Conservation (phyloP, 192 early-diverging fungal genomes). For the Dimargaris xerosporica region DNA sequence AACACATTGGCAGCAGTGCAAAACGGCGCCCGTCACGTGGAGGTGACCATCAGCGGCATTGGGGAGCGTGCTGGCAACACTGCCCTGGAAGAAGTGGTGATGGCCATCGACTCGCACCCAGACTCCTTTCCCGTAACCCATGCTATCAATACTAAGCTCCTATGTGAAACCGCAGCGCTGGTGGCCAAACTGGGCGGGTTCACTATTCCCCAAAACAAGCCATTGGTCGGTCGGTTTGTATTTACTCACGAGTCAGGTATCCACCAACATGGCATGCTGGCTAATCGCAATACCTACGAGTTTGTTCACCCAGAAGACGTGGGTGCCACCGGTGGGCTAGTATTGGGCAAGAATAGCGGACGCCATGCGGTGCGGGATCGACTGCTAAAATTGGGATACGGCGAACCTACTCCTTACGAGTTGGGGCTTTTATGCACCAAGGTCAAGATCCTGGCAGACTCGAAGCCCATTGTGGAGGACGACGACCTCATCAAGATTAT, state of each 20-base stretch:
- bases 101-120: conserved; percentile 89
- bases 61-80: conserved; percentile 98
- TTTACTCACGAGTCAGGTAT: conserved; percentile 96
- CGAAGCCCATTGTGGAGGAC: conserved; percentile 74
- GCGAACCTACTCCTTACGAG: conserved; percentile 37
- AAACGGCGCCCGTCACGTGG: conserved; percentile 92
- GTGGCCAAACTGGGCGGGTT: conserved; percentile 82
- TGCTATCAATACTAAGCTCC: conserved; percentile 73
- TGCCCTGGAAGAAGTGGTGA: conserved; percentile 86
- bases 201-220: conserved; percentile 89
- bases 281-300: conserved; percentile 89
- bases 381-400: conserved; percentile 59
- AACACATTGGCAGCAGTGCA: conserved; percentile 81
- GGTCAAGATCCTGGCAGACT: conserved; percentile 86
- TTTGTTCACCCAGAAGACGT: conserved; percentile 89
- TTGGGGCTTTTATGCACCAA: conserved; percentile 66
- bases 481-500: conserved; percentile 77
- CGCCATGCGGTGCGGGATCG: conserved; percentile 80
- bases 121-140: conserved; percentile 72
- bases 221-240: conserved; percentile 91
- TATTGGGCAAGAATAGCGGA: conserved; percentile 93
- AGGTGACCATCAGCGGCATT: conserved; percentile 95
- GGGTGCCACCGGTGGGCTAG: conserved; percentile 70
- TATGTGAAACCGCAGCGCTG: conserved; percentile 77
- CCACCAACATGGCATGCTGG: conserved; percentile 95